Evolutionary conservation across 2,329 filamentous ascomycete genomes (phyloP).

Genomic region (Biscogniauxia sp.): DNA sequence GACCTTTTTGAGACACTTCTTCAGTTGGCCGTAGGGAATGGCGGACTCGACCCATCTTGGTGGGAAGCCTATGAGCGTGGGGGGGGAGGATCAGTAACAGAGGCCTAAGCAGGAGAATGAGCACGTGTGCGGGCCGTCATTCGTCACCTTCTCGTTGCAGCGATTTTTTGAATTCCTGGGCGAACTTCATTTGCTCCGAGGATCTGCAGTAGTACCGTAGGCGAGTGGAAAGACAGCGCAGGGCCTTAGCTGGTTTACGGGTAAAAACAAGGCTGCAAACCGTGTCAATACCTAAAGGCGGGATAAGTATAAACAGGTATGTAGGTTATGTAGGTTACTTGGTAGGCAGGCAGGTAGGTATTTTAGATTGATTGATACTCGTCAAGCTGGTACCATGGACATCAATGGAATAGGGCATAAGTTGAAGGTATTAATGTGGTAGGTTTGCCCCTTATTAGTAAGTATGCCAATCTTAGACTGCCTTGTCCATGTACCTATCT

Average conservation of each 20-base stretch:
- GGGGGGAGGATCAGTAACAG: neutral
- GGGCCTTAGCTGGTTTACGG: neutral
- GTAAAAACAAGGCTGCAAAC: neutral
- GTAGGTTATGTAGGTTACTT: neutral
- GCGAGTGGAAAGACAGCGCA: neutral
- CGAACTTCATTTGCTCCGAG: slow-evolving; percentile 73
- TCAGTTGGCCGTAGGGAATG: slow-evolving; percentile 80
- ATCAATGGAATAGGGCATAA: no score
- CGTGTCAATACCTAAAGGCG: neutral
- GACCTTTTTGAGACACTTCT: slow-evolving; percentile 85
- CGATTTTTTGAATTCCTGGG: slow-evolving; percentile 69
- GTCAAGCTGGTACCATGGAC: no score
- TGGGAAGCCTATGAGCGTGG: slow-evolving; percentile 61
- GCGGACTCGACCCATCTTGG: slow-evolving; percentile 69
- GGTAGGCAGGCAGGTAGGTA: no score
- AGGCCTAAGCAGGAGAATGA: neutral
- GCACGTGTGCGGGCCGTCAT: slow-evolving; percentile 1
- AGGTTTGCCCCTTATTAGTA: no score
- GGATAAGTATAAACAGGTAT: neutral
- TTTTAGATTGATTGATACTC: no score
- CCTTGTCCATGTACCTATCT: no score
- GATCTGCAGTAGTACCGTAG: neutral
- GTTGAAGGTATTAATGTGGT: no score
- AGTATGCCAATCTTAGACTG: no score
- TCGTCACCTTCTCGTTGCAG: slow-evolving; percentile 58